Evolutionary conservation across 345 rosid genomes (phyloP).

Genomic region (Bruguiera parviflora): DNA sequence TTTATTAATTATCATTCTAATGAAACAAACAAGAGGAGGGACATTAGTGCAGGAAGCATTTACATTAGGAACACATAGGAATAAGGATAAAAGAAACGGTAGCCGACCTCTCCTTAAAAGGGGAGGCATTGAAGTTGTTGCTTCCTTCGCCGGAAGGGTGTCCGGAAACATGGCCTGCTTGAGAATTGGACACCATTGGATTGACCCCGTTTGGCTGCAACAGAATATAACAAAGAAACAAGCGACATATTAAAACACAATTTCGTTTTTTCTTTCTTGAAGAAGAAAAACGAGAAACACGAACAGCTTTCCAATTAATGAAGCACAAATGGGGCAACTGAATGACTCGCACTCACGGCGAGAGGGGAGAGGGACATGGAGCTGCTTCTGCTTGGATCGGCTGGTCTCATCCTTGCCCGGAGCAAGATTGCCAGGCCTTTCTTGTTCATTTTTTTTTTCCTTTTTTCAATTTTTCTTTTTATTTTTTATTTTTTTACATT

Average conservation of each 20-base stretch:
- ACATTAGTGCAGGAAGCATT: too few relatives aligned
- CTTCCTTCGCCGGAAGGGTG: slow-evolving; percentile 19
- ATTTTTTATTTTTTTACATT: too few relatives aligned
- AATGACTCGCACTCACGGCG: slow-evolving; percentile 36
- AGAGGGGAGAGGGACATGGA: slow-evolving; percentile 38
- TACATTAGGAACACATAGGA: neutral
- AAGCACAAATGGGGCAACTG: neutral
- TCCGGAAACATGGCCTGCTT: slow-evolving; percentile 24
- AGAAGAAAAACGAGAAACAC: neutral
- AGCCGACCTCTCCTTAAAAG: slow-evolving; percentile 29
- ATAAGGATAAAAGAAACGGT: neutral
- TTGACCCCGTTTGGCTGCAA: slow-evolving; percentile 33
- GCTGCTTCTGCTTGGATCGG: slow-evolving; percentile 32
- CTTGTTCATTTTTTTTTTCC: slow-evolving; percentile 51
- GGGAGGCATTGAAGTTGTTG: slow-evolving; percentile 19
- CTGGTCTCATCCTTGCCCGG: slow-evolving; percentile 69
- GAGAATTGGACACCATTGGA: slow-evolving; percentile 30
- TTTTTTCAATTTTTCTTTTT: too few relatives aligned
- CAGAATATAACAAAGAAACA: neutral
- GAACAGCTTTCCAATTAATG: neutral
- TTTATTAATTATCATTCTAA: too few relatives aligned
- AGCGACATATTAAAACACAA: neutral
- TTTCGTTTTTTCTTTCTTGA: neutral
- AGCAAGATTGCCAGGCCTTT: slow-evolving; percentile 58
- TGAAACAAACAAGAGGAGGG: too few relatives aligned